Conservation (phyloP, 345 rosid species). For the Populus simonii region DNA sequence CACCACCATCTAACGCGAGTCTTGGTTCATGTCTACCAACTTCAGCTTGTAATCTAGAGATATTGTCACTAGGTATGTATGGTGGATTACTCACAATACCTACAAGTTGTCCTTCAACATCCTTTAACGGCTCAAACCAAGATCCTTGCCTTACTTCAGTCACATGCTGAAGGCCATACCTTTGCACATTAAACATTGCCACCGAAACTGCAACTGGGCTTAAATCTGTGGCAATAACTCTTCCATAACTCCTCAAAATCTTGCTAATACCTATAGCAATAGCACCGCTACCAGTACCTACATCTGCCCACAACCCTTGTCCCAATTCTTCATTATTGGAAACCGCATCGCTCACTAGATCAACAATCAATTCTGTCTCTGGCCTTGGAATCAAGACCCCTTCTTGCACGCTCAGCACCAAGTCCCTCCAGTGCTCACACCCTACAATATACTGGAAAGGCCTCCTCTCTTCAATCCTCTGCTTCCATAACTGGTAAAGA, state of each 20-base stretch:
- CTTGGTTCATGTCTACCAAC: constrained; percentile 86
- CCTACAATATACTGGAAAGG: constrained; percentile 90
- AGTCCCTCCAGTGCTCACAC: constrained; percentile 90
- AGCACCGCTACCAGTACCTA: constrained; percentile 92
- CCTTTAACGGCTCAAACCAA: constrained; percentile 78
- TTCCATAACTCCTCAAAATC: constrained; percentile 42
- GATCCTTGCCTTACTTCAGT: constrained; percentile 67
- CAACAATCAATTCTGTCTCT: constrained; percentile 75
- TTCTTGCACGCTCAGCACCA: constrained; percentile 80
- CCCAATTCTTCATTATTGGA: constrained; percentile 25
- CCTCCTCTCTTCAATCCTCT: constrained; percentile 77
- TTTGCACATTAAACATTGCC: constrained; percentile 59
- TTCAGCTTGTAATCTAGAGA: constrained; percentile 75
- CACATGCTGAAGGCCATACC: constrained; percentile 59
- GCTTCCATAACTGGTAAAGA: constrained; percentile 64
- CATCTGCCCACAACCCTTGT: constrained; percentile 75
- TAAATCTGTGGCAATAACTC: constrained; percentile 70
- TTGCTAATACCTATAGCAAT: constrained; percentile 70
- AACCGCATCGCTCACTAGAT: constrained; percentile 52
- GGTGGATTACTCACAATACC: constrained; percentile 93
- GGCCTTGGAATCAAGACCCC: constrained; percentile 94
- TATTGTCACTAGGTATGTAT: constrained; percentile 68
- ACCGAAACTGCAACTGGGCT: constrained; percentile 63
- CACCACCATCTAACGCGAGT: constrained; percentile 88
- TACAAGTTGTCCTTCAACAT: constrained; percentile 57